These are phyloP conservation scores for Verbena officinalis DNA, from an alignment of 257 asterid species.

Conservation along the genomic window DNA sequence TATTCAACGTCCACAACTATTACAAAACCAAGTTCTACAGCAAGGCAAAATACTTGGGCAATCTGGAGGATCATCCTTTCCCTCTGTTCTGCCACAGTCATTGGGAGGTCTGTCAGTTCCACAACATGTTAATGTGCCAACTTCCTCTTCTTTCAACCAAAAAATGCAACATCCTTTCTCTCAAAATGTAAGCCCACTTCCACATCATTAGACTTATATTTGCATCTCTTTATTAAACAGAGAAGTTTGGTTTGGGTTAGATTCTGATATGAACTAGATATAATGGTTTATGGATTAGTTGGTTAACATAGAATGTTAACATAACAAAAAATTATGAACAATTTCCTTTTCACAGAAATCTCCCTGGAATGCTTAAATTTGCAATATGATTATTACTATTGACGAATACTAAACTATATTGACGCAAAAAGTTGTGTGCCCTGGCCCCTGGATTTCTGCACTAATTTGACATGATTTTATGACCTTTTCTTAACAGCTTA, in stretches of 20 bases:
- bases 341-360: background rate
- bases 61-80: constrained; percentile 48
- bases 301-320: background rate
- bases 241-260: constrained; percentile 5
- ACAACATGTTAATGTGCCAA: constrained; percentile 41
- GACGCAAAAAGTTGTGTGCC: background rate
- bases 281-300: constrained; percentile 1
- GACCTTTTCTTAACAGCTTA: constrained; percentile 41
- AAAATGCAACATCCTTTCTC: constrained; percentile 46
- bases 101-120: constrained; percentile 44
- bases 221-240: constrained; percentile 4
- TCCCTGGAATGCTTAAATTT: constrained; percentile 1
- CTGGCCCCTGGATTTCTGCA: too few relatives aligned
- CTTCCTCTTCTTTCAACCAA: constrained; percentile 53
- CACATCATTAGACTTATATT: constrained; percentile 29
- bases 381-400: background rate
- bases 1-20: constrained; percentile 55
- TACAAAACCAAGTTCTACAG: constrained; percentile 52
- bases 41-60: constrained; percentile 48
- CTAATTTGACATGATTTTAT: constrained; percentile 6
- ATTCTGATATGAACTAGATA: constrained; percentile 11
- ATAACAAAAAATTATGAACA: background rate
- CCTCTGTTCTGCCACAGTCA: constrained; percentile 46
- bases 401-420: constrained; percentile 1
- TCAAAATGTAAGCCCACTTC: constrained; percentile 43